Conservation (phyloP, 2,329 filamentous ascomycete species). For the Trichoderma harzianum region DNA sequence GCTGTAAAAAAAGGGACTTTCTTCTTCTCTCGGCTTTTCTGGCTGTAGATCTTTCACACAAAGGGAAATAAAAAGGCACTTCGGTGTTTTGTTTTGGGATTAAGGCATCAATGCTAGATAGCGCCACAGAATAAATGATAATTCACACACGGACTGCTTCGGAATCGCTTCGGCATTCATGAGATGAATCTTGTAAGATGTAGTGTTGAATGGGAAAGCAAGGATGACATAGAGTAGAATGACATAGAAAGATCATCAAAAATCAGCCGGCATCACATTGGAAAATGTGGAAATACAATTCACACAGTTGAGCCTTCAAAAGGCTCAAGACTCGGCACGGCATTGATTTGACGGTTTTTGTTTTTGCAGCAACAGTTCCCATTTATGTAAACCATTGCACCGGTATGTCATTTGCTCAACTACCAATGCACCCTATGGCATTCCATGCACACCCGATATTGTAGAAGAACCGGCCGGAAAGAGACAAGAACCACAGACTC, state of each 20-base stretch:
- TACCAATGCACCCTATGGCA: constrained; percentile 43
- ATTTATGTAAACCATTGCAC: constrained; percentile 31
- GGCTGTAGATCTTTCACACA: background rate
- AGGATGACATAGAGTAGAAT: background rate
- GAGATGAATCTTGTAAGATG: background rate
- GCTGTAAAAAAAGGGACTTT: constrained; percentile 37
- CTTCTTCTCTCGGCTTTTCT: background rate
- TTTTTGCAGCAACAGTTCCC: constrained; percentile 14
- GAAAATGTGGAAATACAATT: background rate
- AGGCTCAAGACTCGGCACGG: background rate
- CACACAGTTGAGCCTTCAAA: background rate
- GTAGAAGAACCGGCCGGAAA: constrained; percentile 43
- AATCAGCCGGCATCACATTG: background rate
- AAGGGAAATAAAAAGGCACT: background rate
- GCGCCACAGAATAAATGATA: background rate
- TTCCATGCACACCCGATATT: constrained; percentile 40
- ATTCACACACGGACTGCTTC: background rate
- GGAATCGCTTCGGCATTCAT: background rate
- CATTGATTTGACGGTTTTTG: background rate
- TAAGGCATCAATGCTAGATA: background rate
- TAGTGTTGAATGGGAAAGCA: background rate
- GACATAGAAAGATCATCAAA: background rate
- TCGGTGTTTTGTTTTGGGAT: background rate
- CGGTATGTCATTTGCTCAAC: constrained; percentile 37
- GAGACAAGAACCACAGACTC: constrained; percentile 43